phyloP scores from a whole-genome alignment of 2,329 filamentous ascomycete species.

The Colletotrichum sp. region DNA sequence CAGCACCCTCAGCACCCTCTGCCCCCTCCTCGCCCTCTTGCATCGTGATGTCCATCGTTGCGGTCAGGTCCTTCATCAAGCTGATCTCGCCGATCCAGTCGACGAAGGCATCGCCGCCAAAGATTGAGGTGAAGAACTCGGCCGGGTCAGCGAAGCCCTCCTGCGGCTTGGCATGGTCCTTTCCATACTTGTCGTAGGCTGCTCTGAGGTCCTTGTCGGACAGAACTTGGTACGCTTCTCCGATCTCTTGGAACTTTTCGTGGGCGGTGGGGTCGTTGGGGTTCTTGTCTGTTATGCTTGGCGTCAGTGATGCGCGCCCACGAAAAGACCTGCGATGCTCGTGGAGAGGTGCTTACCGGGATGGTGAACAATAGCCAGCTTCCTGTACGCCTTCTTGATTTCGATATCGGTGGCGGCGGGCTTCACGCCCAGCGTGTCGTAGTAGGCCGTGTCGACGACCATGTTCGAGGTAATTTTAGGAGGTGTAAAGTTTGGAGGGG shows the following conservation, averaged over 20 bases:
- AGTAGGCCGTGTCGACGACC: slow-evolving; percentile 89
- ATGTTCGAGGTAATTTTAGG: slow-evolving; percentile 51
- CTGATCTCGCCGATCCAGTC: slow-evolving; percentile 99
- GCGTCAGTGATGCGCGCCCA: background rate
- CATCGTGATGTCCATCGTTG: slow-evolving; percentile 98
- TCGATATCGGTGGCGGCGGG: slow-evolving; percentile 87
- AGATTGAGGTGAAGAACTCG: slow-evolving; percentile 98
- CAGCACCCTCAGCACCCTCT: slow-evolving; percentile 52
- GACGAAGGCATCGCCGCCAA: slow-evolving; percentile 92
- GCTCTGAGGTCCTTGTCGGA: slow-evolving; percentile 86
- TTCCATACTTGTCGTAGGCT: slow-evolving; percentile 96
- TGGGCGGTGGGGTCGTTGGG: slow-evolving; percentile 93
- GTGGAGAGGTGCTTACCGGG: slow-evolving; percentile 61
- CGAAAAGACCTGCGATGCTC: background rate
- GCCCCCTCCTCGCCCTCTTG: slow-evolving; percentile 74
- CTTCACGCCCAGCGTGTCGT: slow-evolving; percentile 84
- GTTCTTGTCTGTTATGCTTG: slow-evolving; percentile 78
- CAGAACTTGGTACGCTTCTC: slow-evolving; percentile 78
- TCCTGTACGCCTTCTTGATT: slow-evolving; percentile 97
- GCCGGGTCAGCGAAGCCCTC: slow-evolving; percentile 94
- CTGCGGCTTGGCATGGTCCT: slow-evolving; percentile 88
- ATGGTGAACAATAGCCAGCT: slow-evolving; percentile 91
- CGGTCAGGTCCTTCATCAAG: slow-evolving; percentile 97
- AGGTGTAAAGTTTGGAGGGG: background rate
- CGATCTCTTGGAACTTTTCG: slow-evolving; percentile 90